Evolutionary conservation across 805 yeast species (phyloP), one percentile per base, ranked within the genome.

Genomic region (Pachysolen tannophilus): DNA sequence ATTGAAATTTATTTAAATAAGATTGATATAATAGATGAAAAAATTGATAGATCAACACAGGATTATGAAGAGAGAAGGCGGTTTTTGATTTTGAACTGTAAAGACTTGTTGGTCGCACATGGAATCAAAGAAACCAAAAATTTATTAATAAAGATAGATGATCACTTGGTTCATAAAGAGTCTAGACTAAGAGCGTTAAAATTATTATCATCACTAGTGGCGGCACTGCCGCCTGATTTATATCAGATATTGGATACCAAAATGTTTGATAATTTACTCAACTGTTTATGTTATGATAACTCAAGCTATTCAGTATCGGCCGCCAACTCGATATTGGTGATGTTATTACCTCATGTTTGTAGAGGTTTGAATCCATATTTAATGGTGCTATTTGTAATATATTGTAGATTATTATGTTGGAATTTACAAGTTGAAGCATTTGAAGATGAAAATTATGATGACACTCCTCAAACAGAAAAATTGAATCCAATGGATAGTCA

Each of bases 11-110:
- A 26, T 41, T 49, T 40, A 46, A 49, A 36, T 27, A 51, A 17
- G 43, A 39, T 33, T 35, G 50, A 18, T 45, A 50, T 9, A 32
- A 44, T n/a, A 21, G 35, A 21, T 14, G 26, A 19, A 28, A 30
- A 35, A 26, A 27, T 15, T 25, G 37, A 20, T 30, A 37, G 34
- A 25, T 43, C 45, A 11, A 44, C 53, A n/a, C 69, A 61, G 15
- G 60, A 53, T 18, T 50, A 53, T 20, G 66, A 60, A 32, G 85
- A 78, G 47, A 52, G 79, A 11, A 44, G 56, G 11, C 52, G 82
- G 21, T 73, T 69, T 40, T 58, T 71, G 7, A 57, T 60, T 28
- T 52, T 52, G 35, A 75, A 75, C 45, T 62, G 72, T 33, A 50
- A 60, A 9, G 39, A 39, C 1, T 34, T 74, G 14, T 48, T 77